phyloP scores from a whole-genome alignment of 352 stramenopile species.

The Phytophthora brassicae region DNA sequence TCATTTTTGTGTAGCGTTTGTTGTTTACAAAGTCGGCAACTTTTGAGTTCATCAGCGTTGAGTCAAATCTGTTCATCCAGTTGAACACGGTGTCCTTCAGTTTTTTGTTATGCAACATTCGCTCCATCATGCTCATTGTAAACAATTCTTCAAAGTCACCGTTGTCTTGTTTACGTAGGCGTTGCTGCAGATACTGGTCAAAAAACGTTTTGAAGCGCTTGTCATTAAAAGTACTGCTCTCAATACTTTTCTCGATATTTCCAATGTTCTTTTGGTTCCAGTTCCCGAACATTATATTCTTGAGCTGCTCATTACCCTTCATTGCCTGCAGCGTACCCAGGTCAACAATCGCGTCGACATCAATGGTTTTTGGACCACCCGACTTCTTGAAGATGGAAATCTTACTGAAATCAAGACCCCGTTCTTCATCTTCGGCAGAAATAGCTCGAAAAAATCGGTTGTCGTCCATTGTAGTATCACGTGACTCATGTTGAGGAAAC shows the following conservation, averaged over 20 bases:
- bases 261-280: not conserved
- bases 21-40: too few species aligned
- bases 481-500: not conserved
- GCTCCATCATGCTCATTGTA: too few species aligned
- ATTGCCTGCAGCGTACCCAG: not conserved
- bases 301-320: not conserved
- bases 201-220: slow-evolving; percentile 1
- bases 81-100: too few species aligned
- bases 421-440: not conserved
- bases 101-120: too few species aligned
- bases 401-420: not conserved
- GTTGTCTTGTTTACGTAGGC: too few species aligned
- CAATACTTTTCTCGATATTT: not conserved
- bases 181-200: too few species aligned
- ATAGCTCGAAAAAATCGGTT: not conserved
- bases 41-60: too few species aligned
- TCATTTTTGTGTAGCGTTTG: not conserved
- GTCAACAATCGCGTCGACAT: not conserved
- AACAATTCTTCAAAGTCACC: too few species aligned
- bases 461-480: not conserved
- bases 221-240: not conserved
- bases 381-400: not conserved
- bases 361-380: not conserved
- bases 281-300: not conserved
- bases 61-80: too few species aligned